Base-by-base conservation (phyloP, 2,329 filamentous ascomycete species). In the Helicocarpus griseus region DNA sequence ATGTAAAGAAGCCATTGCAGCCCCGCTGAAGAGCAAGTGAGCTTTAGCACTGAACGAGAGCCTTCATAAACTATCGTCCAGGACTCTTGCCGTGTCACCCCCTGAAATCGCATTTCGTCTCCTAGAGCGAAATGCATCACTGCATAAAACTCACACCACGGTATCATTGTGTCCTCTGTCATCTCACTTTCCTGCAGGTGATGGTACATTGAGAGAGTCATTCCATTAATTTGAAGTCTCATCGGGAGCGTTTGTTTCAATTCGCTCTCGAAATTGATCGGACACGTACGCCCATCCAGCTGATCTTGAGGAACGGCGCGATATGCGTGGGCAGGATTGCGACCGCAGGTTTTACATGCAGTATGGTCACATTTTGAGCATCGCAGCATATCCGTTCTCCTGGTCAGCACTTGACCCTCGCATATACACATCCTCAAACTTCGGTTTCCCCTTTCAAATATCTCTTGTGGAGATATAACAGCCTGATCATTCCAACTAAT, bases 361-460 rank as follows among this genome's bases (percentile, higher is more conserved):
- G 76, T 79, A 56, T 83, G 76, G 0, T 62, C 66, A 56, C 82
- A 85, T 4, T 71, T 61, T 0, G 56, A 58, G 57, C 81, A 85
- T 35, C 63, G 57, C 33, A 74, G 68, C 5, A 83, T 69, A 0
- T 58, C 53, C 8, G 64, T 65, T 5, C 61, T 57, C 3, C 69
- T 66, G 1, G 73, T 63, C 0, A 63, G 58, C 2, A 63, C 64
- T 33, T 70, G 68, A 1, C 75, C 73, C 64, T 85, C 82, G 53
- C 82, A 85, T 39, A 65, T 63, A 56, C 82, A 86, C n/a, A 76
- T 65, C 9, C 72, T 70, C 8, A 67, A 63, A 53, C 72, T 76
- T 29, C 52, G 56, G n/a, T 58, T 53, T 26, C 61, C 64, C 19
- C 53, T 53, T 8, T 39, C 33, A 50, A 61, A 52, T 36, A 69